Evolutionary conservation across 179 eudicot genomes (phyloP).

Genomic region (Beta lomatogona): DNA sequence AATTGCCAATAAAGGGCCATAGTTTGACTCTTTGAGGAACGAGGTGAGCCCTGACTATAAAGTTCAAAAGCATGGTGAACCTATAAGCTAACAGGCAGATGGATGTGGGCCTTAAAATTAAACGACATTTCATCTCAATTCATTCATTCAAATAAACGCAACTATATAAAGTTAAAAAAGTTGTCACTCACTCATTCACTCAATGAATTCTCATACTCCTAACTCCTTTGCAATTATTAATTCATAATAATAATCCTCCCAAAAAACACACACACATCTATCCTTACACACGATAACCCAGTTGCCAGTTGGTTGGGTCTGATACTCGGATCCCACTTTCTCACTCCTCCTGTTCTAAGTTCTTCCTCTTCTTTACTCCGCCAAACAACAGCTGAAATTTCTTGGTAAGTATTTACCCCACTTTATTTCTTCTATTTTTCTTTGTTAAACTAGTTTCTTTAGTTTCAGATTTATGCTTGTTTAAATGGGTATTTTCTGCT

Average conservation of each 20-base stretch:
- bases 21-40: no score
- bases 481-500: neutral
- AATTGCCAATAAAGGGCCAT: no score
- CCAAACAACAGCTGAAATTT: neutral
- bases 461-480: constrained; percentile 12
- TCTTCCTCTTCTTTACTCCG: no score
- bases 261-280: neutral
- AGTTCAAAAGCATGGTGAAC: neutral
- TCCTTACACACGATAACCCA: neutral
- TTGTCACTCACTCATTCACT: neutral
- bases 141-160: constrained; percentile 8
- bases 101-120: constrained; percentile 1
- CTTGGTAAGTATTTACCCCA: constrained; percentile 1
- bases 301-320: neutral
- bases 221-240: neutral
- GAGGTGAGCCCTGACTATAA: no score
- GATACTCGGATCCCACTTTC: constrained; percentile 1
- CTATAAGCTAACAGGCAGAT: constrained; percentile 3
- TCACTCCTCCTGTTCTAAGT: neutral
- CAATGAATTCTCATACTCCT: no score
- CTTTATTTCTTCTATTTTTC: neutral
- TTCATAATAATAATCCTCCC: neutral
- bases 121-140: constrained; percentile 7
- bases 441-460: neutral
- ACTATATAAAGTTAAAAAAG: neutral